A percentile compares a stretch with the other conserved stretches of the same genome.
Evolutionary conservation across 2,329 filamentous ascomycete species (phyloP).

Genomic region (Colletotrichum sp.): DNA sequence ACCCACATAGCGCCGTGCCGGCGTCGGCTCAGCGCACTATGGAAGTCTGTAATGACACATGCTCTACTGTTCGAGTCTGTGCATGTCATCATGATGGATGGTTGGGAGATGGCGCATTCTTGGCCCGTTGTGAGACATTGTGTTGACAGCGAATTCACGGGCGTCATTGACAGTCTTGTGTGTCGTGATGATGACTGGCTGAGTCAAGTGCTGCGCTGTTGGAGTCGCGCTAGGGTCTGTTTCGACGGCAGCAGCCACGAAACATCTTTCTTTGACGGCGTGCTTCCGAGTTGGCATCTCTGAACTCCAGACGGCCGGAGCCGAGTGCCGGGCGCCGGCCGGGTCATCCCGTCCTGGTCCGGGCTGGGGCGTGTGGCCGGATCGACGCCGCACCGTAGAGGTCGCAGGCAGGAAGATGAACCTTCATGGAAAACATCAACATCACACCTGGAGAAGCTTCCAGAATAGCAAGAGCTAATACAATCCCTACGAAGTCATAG

Average conservation of each 20-base stretch:
- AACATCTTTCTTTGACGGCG: not conserved
- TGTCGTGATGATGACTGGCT: not conserved
- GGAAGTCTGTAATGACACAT: not conserved
- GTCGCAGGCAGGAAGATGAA: no score
- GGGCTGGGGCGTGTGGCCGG: no score
- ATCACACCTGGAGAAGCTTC: no score
- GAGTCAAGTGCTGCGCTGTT: not conserved
- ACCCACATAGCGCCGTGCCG: conserved; percentile 3
- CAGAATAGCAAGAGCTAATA: no score
- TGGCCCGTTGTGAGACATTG: not conserved
- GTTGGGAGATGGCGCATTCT: not conserved
- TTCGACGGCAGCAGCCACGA: not conserved
- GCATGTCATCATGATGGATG: conserved; percentile 3
- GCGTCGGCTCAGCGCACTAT: not conserved
- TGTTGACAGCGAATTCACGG: not conserved
- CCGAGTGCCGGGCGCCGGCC: not conserved
- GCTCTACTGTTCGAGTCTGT: not conserved
- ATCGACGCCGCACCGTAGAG: no score
- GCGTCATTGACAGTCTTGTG: not conserved
- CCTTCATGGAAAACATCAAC: no score
- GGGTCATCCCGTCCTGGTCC: not conserved
- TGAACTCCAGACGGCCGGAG: not conserved
- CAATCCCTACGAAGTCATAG: no score
- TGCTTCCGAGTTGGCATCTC: not conserved
- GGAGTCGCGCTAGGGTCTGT: not conserved